phyloP scores from a whole-genome alignment of 257 asterid species.

The Cinchona pubescens region DNA sequence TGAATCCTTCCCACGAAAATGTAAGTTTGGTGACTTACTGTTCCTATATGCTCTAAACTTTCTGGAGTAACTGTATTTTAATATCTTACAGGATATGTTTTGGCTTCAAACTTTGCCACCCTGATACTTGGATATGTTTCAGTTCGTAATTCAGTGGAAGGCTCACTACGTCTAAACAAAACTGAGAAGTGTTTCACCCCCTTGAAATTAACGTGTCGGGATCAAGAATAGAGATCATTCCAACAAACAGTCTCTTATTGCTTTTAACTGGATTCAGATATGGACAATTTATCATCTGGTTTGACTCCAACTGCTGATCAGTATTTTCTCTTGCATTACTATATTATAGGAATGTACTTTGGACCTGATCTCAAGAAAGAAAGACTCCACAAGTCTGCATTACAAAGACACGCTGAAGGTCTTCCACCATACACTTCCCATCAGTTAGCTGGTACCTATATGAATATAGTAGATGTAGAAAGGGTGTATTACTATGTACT shows the following conservation, averaged over 20 bases:
- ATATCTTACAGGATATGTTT: not conserved
- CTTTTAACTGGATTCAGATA: constrained; percentile 11
- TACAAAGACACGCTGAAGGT: constrained; percentile 47
- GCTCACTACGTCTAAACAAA: not conserved
- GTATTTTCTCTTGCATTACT: constrained; percentile 51
- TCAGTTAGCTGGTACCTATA: constrained; percentile 44
- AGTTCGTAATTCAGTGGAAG: not conserved
- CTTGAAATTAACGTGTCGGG: not conserved
- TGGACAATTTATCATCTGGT: constrained; percentile 33
- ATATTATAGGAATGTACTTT: constrained; percentile 58
- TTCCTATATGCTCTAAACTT: not conserved
- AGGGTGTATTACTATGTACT: constrained; percentile 54
- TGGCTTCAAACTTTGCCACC: not conserved
- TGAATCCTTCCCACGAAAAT: too few relatives aligned
- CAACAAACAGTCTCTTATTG: not conserved
- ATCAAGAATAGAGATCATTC: not conserved
- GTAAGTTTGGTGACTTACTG: not conserved
- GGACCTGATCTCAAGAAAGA: constrained; percentile 55
- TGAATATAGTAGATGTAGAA: constrained; percentile 41
- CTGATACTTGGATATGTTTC: not conserved
- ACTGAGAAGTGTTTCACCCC: too few relatives aligned
- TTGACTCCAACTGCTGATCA: constrained; percentile 51
- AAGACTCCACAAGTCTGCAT: constrained; percentile 38
- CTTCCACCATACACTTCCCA: constrained; percentile 33
- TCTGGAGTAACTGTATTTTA: not conserved